Percentiles rank a stretch among this genome's conserved stretches.
These are phyloP conservation scores for Dysphania ambrosioides DNA, from an alignment of 148 eudicot species.

Conservation along the genomic window DNA sequence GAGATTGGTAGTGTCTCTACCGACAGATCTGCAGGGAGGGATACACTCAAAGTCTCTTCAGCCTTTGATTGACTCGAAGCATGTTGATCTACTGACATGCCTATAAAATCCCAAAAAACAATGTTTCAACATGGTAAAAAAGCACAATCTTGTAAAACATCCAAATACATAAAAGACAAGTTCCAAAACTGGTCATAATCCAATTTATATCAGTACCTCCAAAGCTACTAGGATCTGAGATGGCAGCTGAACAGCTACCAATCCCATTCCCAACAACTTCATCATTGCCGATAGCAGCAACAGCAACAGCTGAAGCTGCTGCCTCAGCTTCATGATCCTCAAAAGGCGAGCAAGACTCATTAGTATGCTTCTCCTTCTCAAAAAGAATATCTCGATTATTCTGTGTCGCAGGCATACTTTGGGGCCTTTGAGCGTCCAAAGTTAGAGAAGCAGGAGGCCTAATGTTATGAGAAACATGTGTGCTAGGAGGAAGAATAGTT, in stretches of 20 bases:
- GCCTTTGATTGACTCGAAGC: slow-evolving; percentile 46
- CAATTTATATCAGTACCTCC: slow-evolving; percentile 39
- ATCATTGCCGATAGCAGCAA: slow-evolving; percentile 76
- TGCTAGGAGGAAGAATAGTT: slow-evolving; percentile 57
- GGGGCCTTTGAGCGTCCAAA: slow-evolving; percentile 46
- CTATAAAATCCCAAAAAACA: slow-evolving; percentile 29
- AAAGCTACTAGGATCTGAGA: slow-evolving; percentile 43
- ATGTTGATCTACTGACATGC: slow-evolving; percentile 49
- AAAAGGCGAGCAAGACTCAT: slow-evolving; percentile 43
- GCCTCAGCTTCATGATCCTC: slow-evolving; percentile 82
- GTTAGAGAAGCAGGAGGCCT: slow-evolving; percentile 58
- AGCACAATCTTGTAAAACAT: not conserved
- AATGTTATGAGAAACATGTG: slow-evolving; percentile 52
- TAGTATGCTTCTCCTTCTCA: slow-evolving; percentile 53
- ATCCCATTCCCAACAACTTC: slow-evolving; percentile 53
- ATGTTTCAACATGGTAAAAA: not conserved
- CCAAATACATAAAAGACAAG: not conserved
- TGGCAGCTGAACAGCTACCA: slow-evolving; percentile 33
- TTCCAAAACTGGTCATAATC: slow-evolving; percentile 38
- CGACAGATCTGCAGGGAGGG: slow-evolving; percentile 96
- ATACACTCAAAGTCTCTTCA: slow-evolving; percentile 70
- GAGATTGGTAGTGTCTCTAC: slow-evolving; percentile 88
- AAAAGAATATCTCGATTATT: slow-evolving; percentile 41
- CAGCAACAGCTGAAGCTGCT: slow-evolving; percentile 87
- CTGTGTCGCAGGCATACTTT: slow-evolving; percentile 38